Evolutionary conservation across 768 basidiomycete species (phyloP).

Genomic region (Butyriboletus loyo): DNA sequence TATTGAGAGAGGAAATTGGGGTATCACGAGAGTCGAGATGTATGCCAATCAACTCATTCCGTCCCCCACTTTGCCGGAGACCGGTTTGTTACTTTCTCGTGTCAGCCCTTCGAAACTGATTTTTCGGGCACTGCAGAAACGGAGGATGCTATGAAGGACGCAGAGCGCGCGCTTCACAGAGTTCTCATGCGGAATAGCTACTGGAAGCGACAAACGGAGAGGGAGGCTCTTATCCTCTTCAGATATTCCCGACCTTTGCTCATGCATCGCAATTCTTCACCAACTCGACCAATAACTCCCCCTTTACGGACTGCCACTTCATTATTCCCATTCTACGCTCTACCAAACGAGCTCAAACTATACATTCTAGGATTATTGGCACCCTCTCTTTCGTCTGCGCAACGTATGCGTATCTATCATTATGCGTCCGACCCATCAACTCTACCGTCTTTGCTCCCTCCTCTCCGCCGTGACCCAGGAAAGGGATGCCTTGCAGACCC

Average conservation of each 20-base stretch:
- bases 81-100: conserved; percentile 2
- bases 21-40: conserved; percentile 47
- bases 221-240: conserved; percentile 50
- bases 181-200: conserved; percentile 47
- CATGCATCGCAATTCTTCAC: conserved; percentile 27
- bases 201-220: conserved; percentile 42
- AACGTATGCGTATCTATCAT: conserved; percentile 52
- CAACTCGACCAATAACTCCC: conserved; percentile 15
- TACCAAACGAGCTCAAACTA: conserved; percentile 59
- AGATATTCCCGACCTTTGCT: conserved; percentile 48
- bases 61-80: conserved; percentile 3
- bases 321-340: conserved; percentile 36
- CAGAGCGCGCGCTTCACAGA: conserved; percentile 32
- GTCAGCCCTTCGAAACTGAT: conserved; percentile 18
- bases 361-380: conserved; percentile 54
- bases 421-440: conserved; percentile 51
- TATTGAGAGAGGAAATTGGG: conserved; percentile 48
- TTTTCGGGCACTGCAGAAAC: conserved; percentile 15
- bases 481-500: conserved; percentile 21
- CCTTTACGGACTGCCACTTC: conserved; percentile 14
- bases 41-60: conserved; percentile 40
- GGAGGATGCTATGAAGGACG: conserved; percentile 33
- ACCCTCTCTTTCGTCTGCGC: conserved; percentile 53
- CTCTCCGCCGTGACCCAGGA: conserved; percentile 22
- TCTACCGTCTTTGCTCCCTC: conserved; percentile 42